A percentile compares a stretch with the other conserved stretches of the same genome.
These are phyloP conservation scores for Colletotrichum tofieldiae DNA, from an alignment of 2,329 filamentous ascomycete species.

Conservation along the genomic window DNA sequence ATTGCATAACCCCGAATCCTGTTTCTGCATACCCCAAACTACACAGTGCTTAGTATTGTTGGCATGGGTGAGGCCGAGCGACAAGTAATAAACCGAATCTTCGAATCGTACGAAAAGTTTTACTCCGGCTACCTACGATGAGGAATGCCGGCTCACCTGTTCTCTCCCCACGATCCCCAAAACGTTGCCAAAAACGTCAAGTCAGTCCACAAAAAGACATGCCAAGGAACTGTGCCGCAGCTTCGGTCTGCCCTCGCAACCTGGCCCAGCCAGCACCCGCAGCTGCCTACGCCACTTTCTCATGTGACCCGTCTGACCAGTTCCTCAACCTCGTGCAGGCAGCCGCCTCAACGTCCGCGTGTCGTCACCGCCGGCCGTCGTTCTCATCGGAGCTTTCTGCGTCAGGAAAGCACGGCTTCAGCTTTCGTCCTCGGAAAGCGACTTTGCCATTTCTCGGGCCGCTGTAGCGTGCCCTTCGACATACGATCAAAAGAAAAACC, in stretches of 20 bases:
- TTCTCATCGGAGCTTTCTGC: too few relatives aligned
- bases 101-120: not conserved
- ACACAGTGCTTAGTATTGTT: not conserved
- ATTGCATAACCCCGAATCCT: not conserved
- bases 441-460: too few relatives aligned
- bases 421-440: not conserved
- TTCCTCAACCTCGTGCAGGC: not conserved
- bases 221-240: not conserved
- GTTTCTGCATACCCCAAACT: too few relatives aligned
- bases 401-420: not conserved
- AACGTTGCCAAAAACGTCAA: not conserved
- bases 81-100: too few relatives aligned
- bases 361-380: not conserved
- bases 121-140: not conserved
- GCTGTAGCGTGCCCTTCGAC: too few relatives aligned
- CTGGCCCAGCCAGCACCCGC: not conserved
- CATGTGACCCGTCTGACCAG: not conserved
- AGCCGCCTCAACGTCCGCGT: not conserved
- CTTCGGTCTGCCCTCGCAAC: not conserved
- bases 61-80: not conserved
- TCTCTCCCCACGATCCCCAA: not conserved
- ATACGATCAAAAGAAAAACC: not conserved
- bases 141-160: not conserved
- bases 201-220: not conserved
- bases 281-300: not conserved